Evolutionary conservation across 805 yeast genomes (phyloP), one percentile per base, ranked within the genome.

Genomic region (Saccharomyces mikatae): DNA sequence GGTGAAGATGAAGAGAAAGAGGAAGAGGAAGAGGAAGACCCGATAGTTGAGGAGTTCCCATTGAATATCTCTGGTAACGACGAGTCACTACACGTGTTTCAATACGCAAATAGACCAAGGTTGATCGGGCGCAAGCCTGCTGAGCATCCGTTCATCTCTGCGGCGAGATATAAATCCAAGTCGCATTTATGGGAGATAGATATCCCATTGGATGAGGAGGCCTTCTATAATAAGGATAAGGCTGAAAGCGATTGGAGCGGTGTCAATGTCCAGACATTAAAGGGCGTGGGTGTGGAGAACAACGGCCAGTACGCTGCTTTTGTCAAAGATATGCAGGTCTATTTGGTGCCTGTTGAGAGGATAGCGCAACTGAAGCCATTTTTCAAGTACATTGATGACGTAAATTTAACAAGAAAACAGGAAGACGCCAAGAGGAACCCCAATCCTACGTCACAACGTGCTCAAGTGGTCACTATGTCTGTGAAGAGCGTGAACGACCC

Each of bases 321-420:
- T 48, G 68, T 78, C 44, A 62, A 67, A 41, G 72, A 79, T 30
- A 79, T 78, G 17, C 82, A 78, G 61, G 63, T 89, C 6, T 81
- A 87, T 50, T 68, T 92, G 56, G 70, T 80, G 1, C 87, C 92
- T 1, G 75, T 91, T 1, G 79, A 81, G 36, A 76, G 82, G 22
- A 80, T 87, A 0, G 80, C 86, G 0, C 97, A 92, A 68, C 68
- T 94, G 56, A 78, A 96, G 60, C 94, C 97, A 2, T 79, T 80
- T 61, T 89, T 94, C 71, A 80, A 78, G 59, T 88, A 91, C 65
- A 81, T 90, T 47, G 96, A 90, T 66, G 82, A 78, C 46, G 72
- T 76, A 53, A 65, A 71, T 56, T 80, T 76, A 55, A 73, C 73
- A 54, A 76, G 72, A 53, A 78, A 74, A 54, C 73, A 75, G 63